These are phyloP conservation scores for Chlorencoelia australis DNA, from an alignment of 2,329 filamentous ascomycete species.

Conservation along the genomic window DNA sequence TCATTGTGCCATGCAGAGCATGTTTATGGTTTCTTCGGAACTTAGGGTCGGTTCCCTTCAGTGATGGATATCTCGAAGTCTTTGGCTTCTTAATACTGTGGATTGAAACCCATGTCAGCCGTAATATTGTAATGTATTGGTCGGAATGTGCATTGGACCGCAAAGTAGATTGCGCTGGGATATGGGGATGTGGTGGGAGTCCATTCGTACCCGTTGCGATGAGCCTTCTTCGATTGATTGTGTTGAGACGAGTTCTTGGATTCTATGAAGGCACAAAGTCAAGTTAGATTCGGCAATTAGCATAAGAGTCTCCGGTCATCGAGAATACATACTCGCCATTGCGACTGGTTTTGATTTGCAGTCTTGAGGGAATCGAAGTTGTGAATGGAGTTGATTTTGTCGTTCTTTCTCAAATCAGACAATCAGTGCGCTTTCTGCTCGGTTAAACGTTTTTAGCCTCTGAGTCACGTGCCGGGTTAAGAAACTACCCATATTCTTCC, in stretches of 20 bases:
- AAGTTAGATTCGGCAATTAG: neutral
- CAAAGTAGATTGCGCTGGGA: too few relatives aligned
- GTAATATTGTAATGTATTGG: too few relatives aligned
- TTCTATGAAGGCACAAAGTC: slow-evolving; percentile 39
- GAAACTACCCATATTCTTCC: too few relatives aligned
- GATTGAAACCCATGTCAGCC: slow-evolving; percentile 5
- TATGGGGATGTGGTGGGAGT: too few relatives aligned
- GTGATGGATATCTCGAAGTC: slow-evolving; percentile 96
- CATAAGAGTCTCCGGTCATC: neutral
- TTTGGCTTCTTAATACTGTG: slow-evolving; percentile 99
- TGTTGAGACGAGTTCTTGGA: slow-evolving; percentile 77
- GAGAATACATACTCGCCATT: slow-evolving; percentile 7
- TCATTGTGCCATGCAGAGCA: slow-evolving; percentile 97
- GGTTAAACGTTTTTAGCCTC: too few relatives aligned
- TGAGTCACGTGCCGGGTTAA: too few relatives aligned
- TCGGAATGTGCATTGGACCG: too few relatives aligned
- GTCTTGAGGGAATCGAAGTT: slow-evolving; percentile 5
- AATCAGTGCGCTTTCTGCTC: neutral
- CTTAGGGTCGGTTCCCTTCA: slow-evolving; percentile 98
- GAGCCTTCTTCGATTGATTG: slow-evolving; percentile 69
- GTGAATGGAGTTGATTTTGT: neutral
- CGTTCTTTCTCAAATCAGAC: neutral
- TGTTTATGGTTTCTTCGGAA: slow-evolving; percentile 99
- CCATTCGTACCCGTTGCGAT: slow-evolving; percentile 86
- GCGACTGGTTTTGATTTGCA: slow-evolving; percentile 7